Evolutionary conservation across 208 protist genomes (phyloP), one percentile per base, ranked within the genome.

Genomic region (Leishmania arabica): DNA sequence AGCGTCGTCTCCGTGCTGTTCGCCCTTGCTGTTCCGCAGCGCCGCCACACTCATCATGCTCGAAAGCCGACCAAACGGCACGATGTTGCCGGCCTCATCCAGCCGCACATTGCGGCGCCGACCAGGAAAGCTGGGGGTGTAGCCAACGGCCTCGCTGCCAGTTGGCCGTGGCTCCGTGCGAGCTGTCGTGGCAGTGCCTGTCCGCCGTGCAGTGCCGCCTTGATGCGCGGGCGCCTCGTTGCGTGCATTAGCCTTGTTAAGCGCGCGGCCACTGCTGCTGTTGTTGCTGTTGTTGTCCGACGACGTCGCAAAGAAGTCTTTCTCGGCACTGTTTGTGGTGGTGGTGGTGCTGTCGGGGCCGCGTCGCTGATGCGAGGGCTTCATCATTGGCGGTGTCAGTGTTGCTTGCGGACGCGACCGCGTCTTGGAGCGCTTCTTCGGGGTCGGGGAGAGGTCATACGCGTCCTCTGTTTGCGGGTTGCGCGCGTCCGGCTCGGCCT

Each of bases 381-480:
- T 27, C 66, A 17, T 11, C 73, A 8, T 60, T 51, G 62, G 45
- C 82, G 47, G 60, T n/a, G 13, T 6, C 47, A 40, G 31, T 72
- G 37, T 11, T 11, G 37, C 64, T 7, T 69, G 64, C n/a, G 75
- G 77, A 51, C 79, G 84, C 53, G 86, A 82, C 34, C 81, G 86
- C 73, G 89, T 92, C 76, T 84, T 89, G 60, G 89, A 92, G n/a
- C 89, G 89, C 74, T 90, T 85, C 86, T 90, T 92, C 45, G 89
- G 89, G 8, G 89, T 90, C 17, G 86, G 89, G 17, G 86, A 89
- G 40, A 84, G 34, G 75, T 91, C 84, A 40, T 84, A 73, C 40
- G 66, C 72, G 70, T 84, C 74, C 24, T 66, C 73, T 4, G 70
- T 54, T 24, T 21, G 27, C 6, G 80, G 85, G 69, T 40, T 58